These are phyloP conservation scores for Tillandsia leiboldiana DNA, from an alignment of 176 grass and related monocot species.

Conservation along the genomic window DNA sequence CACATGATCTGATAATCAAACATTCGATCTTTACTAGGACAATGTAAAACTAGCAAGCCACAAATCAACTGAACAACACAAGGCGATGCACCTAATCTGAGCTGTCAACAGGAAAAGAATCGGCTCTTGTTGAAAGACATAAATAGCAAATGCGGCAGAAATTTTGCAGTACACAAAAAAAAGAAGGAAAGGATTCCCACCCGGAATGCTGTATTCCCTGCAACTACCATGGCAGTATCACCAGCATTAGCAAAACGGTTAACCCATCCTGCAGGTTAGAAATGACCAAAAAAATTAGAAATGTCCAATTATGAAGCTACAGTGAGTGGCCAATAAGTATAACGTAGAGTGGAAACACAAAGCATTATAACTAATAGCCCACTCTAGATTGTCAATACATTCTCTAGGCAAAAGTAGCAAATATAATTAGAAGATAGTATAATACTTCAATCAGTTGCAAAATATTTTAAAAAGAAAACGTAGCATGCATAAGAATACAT, in stretches of 20 bases:
- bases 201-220: constrained; percentile 76
- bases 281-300: constrained; percentile 1
- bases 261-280: constrained; percentile 65
- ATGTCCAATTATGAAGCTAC: not conserved
- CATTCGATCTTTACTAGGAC: not conserved
- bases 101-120: not conserved
- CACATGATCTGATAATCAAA: not conserved
- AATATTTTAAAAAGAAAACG: not conserved
- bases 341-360: too few relatives aligned
- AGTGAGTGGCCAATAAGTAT: too few relatives aligned
- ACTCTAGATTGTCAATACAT: too few relatives aligned
- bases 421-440: too few relatives aligned
- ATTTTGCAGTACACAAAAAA: not conserved
- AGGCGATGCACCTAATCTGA: not conserved
- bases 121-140: not conserved
- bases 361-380: too few relatives aligned
- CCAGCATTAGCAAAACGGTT: constrained; percentile 97
- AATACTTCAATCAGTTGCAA: too few relatives aligned
- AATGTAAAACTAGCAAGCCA: not conserved
- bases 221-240: constrained; percentile 82
- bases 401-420: too few relatives aligned
- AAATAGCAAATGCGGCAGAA: not conserved
- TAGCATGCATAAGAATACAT: not conserved
- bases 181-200: constrained; percentile 14
- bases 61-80: not conserved